Conservation (phyloP, 441 rosid genomes). For the Lepidium campestre region DNA sequence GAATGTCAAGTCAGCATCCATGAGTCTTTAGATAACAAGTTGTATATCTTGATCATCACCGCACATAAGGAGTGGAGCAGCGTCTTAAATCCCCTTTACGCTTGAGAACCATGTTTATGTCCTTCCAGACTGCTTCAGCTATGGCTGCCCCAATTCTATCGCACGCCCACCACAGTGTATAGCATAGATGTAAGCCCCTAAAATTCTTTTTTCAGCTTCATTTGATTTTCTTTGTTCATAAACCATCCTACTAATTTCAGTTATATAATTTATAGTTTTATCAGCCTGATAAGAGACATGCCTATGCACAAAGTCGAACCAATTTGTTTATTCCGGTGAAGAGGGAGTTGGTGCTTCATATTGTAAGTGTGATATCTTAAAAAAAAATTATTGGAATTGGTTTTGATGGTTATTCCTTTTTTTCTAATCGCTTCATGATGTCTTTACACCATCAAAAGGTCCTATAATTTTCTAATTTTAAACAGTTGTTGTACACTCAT, state of each 20-base stretch:
- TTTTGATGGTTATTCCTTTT: neutral
- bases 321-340: conserved; percentile 83
- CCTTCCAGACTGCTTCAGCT: no score
- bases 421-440: no score
- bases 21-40: conserved; percentile 66
- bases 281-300: conserved; percentile 85
- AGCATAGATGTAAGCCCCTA: conserved; percentile 59
- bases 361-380: conserved; percentile 46
- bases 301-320: conserved; percentile 63
- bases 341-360: conserved; percentile 84
- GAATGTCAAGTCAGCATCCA: neutral
- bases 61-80: conserved; percentile 92
- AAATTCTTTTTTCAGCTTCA: neutral
- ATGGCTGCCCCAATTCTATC: no score
- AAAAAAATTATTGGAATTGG: neutral
- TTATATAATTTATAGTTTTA: neutral
- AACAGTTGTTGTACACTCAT: no score
- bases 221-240: neutral
- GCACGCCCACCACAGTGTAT: no score
- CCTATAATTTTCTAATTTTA: no score
- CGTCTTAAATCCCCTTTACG: no score
- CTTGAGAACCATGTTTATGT: no score
- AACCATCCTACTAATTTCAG: neutral
- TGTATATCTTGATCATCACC: conserved; percentile 91
- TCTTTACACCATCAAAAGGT: no score